Evolutionary conservation across 2,329 filamentous ascomycete species (phyloP).

Genomic region (Trichothecium sympodiale): DNA sequence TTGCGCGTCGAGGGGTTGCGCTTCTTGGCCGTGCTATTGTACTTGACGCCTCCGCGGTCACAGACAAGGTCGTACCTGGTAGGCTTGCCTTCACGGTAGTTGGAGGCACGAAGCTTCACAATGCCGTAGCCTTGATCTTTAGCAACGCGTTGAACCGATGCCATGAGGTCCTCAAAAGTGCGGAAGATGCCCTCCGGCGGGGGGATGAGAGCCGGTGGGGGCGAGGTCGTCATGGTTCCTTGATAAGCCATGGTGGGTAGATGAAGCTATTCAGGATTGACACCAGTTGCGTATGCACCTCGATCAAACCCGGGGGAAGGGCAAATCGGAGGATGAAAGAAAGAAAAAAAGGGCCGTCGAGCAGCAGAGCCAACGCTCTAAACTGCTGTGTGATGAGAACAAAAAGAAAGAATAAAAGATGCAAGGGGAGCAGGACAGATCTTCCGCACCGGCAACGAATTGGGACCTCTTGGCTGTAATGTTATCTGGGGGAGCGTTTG

Average conservation of each 20-base stretch:
- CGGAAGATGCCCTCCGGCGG: conserved; percentile 50
- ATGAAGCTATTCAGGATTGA: conserved; percentile 5
- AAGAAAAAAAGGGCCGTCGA: background rate
- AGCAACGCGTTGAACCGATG: conserved; percentile 45
- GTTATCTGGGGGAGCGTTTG: conserved; percentile 9
- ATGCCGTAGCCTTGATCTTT: conserved; percentile 54
- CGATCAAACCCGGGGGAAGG: conserved; percentile 10
- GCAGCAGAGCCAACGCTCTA: background rate
- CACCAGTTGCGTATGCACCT: conserved; percentile 10
- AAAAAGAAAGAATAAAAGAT: background rate
- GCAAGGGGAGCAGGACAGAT: too few species aligned
- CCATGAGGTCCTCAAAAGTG: conserved; percentile 47
- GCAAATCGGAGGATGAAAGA: conserved; percentile 2
- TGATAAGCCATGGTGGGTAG: conserved; percentile 21
- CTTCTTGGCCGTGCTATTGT: conserved; percentile 54
- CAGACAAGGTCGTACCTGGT: conserved; percentile 53
- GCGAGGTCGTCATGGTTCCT: conserved; percentile 33
- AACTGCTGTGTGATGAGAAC: background rate
- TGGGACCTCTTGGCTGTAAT: too few species aligned
- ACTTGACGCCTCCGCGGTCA: conserved; percentile 53
- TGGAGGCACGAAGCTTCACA: conserved; percentile 51
- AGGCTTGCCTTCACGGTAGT: conserved; percentile 51
- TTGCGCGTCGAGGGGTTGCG: conserved; percentile 53
- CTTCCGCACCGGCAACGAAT: conserved; percentile 3
- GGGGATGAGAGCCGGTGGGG: conserved; percentile 36